Evolutionary conservation across 2,329 filamentous ascomycete species (phyloP), one percentile per base, ranked within the genome.

Genomic region (Fusarium chlamydosporum): DNA sequence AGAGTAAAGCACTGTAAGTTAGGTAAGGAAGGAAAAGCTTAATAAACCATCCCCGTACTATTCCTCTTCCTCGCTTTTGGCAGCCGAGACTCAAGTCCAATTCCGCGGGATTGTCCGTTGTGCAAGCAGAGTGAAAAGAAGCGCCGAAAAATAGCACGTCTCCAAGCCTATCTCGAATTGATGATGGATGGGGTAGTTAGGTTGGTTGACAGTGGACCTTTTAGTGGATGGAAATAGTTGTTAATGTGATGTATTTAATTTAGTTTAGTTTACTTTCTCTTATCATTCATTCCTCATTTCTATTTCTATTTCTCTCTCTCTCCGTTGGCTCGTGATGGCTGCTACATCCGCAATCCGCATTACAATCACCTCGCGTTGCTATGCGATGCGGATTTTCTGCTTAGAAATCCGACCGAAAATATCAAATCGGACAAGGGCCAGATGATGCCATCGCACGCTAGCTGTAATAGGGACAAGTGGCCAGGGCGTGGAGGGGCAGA

Each of bases 391-490:
- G 56, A 50, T 58, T 62, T 61, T 56, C 33, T 74, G 72, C 72
- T 74, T 74, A 74, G 72, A 74, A 74, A 74, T 74, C 72, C 72
- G 68, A 40, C 40, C 26, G 15, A 45, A 29, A 29, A 31, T 51
- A 42, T 61, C 68, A 68, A 68, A 73, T 72, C 66, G 53, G 71
- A 67, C 43, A 47, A 53, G 52, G 71, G 59, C 56, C 52, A 38
- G 63, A 74, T 74, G 68, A 65, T 73, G 72, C 63, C 66, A 74
- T 74, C 62, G 8, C 35, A 31, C 70, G 70, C 70, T 72, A 73
- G 58, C 62, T 73, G 37, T 37, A 68, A 65, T 34, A 45, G 61
- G 65, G 18, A 18, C 33, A 4, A 56, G 13, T n/a, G 34, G 50
- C 57, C 54, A 53, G 16, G 27, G 26, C 16, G 20, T 27, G 38